Percentiles rank a stretch among this genome's conserved stretches.
Evolutionary conservation across 1,284 basidiomycete genomes (phyloP).

Genomic region (Chondrostereum purpureum): DNA sequence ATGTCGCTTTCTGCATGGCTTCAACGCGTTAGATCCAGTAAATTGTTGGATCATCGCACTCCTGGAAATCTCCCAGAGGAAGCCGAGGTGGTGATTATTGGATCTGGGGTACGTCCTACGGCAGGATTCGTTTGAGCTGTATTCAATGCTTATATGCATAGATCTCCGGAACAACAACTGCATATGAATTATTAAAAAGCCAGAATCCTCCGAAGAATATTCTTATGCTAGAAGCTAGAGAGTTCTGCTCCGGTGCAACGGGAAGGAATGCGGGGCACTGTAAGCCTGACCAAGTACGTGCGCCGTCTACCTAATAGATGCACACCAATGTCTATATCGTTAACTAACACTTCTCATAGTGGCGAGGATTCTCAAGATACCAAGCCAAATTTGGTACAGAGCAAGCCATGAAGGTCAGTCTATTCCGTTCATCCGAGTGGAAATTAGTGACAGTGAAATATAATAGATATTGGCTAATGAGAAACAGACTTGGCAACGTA

Average conservation of each 20-base stretch:
- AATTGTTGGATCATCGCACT: background rate
- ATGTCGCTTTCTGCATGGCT: background rate
- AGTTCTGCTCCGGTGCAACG: constrained; percentile 17
- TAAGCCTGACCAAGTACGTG: constrained; percentile 15
- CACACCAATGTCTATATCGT: constrained; percentile 23
- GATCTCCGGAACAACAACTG: constrained; percentile 19
- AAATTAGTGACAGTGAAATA: no score
- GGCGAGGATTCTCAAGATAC: constrained; percentile 20
- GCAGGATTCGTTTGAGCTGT: background rate
- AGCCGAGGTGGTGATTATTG: constrained; percentile 21
- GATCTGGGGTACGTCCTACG: constrained; percentile 16
- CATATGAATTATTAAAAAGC: constrained; percentile 18
- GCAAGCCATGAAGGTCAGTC: constrained; percentile 16
- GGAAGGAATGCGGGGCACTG: constrained; percentile 22
- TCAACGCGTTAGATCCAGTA: background rate
- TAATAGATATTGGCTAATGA: constrained; percentile 24
- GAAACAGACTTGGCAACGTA: constrained; percentile 22
- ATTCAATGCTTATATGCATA: no score
- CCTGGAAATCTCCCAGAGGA: constrained; percentile 14
- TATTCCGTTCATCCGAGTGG: background rate
- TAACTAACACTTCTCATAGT: constrained; percentile 2
- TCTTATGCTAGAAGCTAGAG: constrained; percentile 17
- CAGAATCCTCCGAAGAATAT: constrained; percentile 14
- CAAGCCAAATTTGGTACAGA: constrained; percentile 20
- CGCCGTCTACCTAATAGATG: no score